These are phyloP conservation scores for Cephalotrichum gorgonifer DNA, from an alignment of 2,329 filamentous ascomycete genomes.

Conservation along the genomic window DNA sequence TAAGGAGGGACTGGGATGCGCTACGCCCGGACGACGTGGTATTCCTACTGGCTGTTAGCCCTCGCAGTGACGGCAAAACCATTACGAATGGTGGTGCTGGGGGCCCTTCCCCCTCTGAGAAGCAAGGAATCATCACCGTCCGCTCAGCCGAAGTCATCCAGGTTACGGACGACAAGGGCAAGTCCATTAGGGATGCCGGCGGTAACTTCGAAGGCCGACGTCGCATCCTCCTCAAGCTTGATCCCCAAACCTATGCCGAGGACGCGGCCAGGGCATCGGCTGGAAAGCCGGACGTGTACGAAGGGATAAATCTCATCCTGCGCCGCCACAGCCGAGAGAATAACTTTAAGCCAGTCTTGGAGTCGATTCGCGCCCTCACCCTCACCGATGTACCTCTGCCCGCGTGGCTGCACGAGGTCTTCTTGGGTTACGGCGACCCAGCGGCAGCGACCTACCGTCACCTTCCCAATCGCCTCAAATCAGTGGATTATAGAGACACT, in stretches of 20 bases:
- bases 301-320: conserved; percentile 74
- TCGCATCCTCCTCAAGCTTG: conserved; percentile 70
- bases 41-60: conserved; percentile 71
- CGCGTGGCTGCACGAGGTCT: conserved; percentile 91
- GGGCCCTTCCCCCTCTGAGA: conserved; percentile 40
- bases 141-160: conserved; percentile 80
- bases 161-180: conserved; percentile 76
- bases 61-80: conserved; percentile 35
- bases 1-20: conserved; percentile 82
- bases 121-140: conserved; percentile 57
- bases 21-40: conserved; percentile 81
- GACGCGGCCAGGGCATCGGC: conserved; percentile 58
- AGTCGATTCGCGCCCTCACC: conserved; percentile 80
- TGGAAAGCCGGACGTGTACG: conserved; percentile 72
- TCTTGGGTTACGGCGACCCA: conserved; percentile 93
- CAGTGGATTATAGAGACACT: conserved; percentile 84
- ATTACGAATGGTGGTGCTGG: conserved; percentile 40
- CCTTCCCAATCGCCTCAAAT: conserved; percentile 65
- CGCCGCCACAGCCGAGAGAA: conserved; percentile 82
- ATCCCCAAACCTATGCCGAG: conserved; percentile 64
- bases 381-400: conserved; percentile 79
- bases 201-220: conserved; percentile 56
- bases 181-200: conserved; percentile 52
- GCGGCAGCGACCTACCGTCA: conserved; percentile 78
- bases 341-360: conserved; percentile 89